phyloP scores from a whole-genome alignment of 306 rosid species.

The Trifolium dubium region DNA sequence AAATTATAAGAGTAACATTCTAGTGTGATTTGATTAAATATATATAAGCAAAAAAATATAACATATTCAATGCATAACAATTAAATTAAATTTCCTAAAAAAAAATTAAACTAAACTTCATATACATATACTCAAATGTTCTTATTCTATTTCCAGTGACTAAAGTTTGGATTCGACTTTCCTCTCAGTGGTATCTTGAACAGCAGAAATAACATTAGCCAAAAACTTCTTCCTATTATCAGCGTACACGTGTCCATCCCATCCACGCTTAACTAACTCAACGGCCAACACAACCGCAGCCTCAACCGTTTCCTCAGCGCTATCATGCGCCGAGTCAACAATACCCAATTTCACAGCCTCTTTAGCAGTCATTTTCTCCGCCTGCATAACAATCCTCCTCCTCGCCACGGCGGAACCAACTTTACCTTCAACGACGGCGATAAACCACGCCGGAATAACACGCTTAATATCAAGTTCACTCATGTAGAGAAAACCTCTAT shows the following conservation, averaged over 20 bases:
- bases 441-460: constrained; percentile 63
- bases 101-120: no score
- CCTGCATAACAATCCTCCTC: constrained; percentile 61
- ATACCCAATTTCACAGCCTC: constrained; percentile 65
- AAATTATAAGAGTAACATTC: no score
- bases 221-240: constrained; percentile 54
- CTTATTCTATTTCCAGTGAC: no score
- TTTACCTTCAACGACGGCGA: constrained; percentile 51
- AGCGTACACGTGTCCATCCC: constrained; percentile 84
- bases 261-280: constrained; percentile 49
- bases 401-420: constrained; percentile 57
- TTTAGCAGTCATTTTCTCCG: constrained; percentile 66
- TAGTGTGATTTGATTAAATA: no score
- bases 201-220: constrained; percentile 42
- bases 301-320: constrained; percentile 58
- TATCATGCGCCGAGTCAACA: constrained; percentile 61
- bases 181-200: constrained; percentile 19
- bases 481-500: constrained; percentile 82
- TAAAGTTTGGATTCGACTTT: neutral
- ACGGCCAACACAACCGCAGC: constrained; percentile 59
- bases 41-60: no score
- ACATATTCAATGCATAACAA: no score
- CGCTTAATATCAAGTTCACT: constrained; percentile 78
- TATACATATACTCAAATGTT: no score
- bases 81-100: no score